Evolutionary conservation across 2,329 filamentous ascomycete genomes (phyloP), one percentile per base, ranked within the genome.

Genomic region (Cladosporium austrohemisphaericum): DNA sequence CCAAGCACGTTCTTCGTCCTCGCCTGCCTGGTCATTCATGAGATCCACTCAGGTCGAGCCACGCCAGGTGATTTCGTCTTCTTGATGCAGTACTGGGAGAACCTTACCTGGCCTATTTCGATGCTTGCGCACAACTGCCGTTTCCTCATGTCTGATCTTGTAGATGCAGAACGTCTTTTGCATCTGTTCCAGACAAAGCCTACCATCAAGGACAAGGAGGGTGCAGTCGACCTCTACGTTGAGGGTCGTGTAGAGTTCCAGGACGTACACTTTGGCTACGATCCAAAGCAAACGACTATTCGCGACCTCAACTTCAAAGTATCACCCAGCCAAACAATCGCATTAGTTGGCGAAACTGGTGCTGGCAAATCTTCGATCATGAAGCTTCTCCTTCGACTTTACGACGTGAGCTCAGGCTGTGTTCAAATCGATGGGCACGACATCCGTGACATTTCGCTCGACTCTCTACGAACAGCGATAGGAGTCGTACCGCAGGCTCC

Each of bases 401-500:
- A 82, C 68, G 80, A 84, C 50, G 72, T 80, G 2, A 74, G 71
- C 0, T 62, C 61, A 2, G 81, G 80, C 2, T 66, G 68, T 4
- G 81, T 84, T 52, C 66, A 64, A 3, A 77, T 84, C 29, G 80
- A 83, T 53, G 79, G 76, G 0, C 76, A 80, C 55, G 78, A 83
- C 52, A 71, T 86, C 20, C 75, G 79, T 18, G 70, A 78, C 20
- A 73, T 86, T 2, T 80, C 76, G 0, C 68, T 84, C 11, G 69
- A 74, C 49, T 81, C 76, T 37, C 68, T 86, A 2, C 74, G 82
- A 8, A 73, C 79, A 16, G 69, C 72, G 2, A 74, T 86, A 20
- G 82, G 81, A 16, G 73, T 84, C 10, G 83, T 86, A 0, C 83
- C 83, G 3, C 80, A 87, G 63, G 79, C 83, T 52, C 77, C 82